Conservation (phyloP, 2,329 filamentous ascomycete genomes). For the Hymenoscyphus repandus region DNA sequence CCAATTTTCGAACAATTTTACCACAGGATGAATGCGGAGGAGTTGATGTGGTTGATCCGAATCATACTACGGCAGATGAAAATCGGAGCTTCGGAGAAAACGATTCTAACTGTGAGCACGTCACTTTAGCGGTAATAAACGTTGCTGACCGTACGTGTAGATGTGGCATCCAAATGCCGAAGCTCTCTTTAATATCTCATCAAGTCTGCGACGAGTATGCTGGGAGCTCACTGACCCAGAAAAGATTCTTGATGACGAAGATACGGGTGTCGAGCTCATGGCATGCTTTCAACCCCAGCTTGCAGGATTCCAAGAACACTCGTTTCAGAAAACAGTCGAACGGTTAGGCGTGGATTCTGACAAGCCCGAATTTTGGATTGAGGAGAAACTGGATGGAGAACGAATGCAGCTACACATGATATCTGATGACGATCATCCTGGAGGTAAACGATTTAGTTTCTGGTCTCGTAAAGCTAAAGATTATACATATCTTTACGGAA, state of each 20-base stretch:
- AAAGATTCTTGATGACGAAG: slow-evolving; percentile 67
- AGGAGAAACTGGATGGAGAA: slow-evolving; percentile 96
- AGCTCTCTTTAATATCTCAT: slow-evolving; percentile 81
- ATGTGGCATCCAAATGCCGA: slow-evolving; percentile 77
- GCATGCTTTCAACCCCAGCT: slow-evolving; percentile 95
- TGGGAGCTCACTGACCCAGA: slow-evolving; percentile 82
- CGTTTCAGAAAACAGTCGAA: slow-evolving; percentile 73
- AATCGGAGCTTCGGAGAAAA: slow-evolving; percentile 77
- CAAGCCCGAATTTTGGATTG: slow-evolving; percentile 84
- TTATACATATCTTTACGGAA: slow-evolving; percentile 90
- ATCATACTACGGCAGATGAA: slow-evolving; percentile 81
- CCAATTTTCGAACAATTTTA: slow-evolving; percentile 82
- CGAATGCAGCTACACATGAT: slow-evolving; percentile 95
- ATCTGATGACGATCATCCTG: slow-evolving; percentile 60
- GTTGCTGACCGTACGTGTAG: slow-evolving; percentile 47
- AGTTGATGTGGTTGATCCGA: slow-evolving; percentile 89
- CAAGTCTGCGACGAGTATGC: slow-evolving; percentile 82
- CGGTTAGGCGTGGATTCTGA: slow-evolving; percentile 61
- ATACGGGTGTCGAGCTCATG: slow-evolving; percentile 75
- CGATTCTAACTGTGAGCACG: slow-evolving; percentile 58
- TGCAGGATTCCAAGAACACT: slow-evolving; percentile 83
- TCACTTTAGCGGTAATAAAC: background rate
- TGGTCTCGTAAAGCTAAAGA: slow-evolving; percentile 97
- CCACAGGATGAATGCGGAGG: slow-evolving; percentile 83
- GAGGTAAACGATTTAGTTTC: slow-evolving; percentile 73